Evolutionary conservation across 139 green algal genomes (phyloP).

Genomic region (Coccomyxa sp.): DNA sequence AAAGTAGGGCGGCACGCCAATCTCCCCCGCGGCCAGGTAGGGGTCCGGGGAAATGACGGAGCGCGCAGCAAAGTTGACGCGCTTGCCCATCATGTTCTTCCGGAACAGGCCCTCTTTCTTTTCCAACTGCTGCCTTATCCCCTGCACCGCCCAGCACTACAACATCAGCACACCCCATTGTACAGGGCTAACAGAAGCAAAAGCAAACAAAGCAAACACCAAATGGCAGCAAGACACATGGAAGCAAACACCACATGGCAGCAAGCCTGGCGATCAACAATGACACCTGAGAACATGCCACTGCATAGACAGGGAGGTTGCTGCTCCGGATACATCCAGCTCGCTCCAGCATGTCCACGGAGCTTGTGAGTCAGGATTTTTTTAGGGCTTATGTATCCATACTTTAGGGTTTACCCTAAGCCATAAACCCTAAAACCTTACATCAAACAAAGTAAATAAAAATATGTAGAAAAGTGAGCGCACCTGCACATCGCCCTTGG

Average conservation of each 20-base stretch:
- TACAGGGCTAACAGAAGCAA: not conserved
- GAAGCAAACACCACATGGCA: not conserved
- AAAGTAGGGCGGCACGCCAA: slow-evolving; percentile 97
- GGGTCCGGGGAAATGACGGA: slow-evolving; percentile 97
- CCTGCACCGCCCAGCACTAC: slow-evolving; percentile 15
- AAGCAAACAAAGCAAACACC: not conserved
- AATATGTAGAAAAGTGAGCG: no score
- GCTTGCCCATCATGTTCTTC: slow-evolving; percentile 99
- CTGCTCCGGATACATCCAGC: no score
- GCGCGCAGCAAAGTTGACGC: slow-evolving; percentile 94
- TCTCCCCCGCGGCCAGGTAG: slow-evolving; percentile 85
- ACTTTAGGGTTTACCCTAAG: no score
- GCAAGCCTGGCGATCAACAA: no score
- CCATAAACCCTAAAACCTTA: no score
- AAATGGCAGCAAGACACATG: no score
- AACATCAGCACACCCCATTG: not conserved
- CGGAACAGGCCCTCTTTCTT: slow-evolving; percentile 99
- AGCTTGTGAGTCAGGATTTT: no score
- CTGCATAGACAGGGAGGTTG: no score
- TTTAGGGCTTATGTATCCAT: no score
- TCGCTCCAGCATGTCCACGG: no score
- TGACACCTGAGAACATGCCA: no score
- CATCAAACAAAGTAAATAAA: no score
- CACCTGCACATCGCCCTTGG: not conserved
- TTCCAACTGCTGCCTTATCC: slow-evolving; percentile 87